phyloP scores from a whole-genome alignment of 208 protist genomes.

The Trypanosoma mega region DNA sequence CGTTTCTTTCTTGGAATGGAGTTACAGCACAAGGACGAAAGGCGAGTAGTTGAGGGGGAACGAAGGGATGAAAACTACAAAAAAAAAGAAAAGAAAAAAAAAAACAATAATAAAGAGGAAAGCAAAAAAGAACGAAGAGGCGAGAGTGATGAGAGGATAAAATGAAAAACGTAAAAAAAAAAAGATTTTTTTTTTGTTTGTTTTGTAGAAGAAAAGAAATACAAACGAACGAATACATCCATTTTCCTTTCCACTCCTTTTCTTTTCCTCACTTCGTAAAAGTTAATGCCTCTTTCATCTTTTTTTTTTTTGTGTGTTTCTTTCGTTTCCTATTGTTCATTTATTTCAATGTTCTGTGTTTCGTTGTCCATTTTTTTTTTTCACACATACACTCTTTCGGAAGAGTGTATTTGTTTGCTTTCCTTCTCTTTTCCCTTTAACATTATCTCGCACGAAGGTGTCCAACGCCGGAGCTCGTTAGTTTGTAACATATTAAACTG shows the following conservation, averaged over 20 bases:
- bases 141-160: neutral
- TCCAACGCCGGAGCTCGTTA: neutral
- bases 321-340: slow-evolving; percentile 36
- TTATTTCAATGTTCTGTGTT: slow-evolving; percentile 25
- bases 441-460: neutral
- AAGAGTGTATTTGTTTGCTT: slow-evolving; percentile 6
- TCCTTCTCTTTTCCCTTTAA: neutral
- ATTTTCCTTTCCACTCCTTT: slow-evolving; percentile 13
- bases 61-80: neutral
- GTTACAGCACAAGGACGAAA: no score
- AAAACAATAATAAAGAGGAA: slow-evolving; percentile 22
- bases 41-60: neutral
- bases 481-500: slow-evolving; percentile 3
- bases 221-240: slow-evolving; percentile 8
- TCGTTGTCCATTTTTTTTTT: slow-evolving; percentile 18
- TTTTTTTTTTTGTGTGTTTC: slow-evolving; percentile 9
- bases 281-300: slow-evolving; percentile 3
- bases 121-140: slow-evolving; percentile 9
- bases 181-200: slow-evolving; percentile 11
- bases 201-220: slow-evolving; percentile 5
- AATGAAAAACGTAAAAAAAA: slow-evolving; percentile 7
- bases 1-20: no score
- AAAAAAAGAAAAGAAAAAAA: slow-evolving; percentile 26
- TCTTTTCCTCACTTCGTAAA: slow-evolving; percentile 5
- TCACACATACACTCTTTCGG: slow-evolving; percentile 15